Conservation (phyloP, 176 grass and related monocot species). For the Microstegium vimineum region DNA sequence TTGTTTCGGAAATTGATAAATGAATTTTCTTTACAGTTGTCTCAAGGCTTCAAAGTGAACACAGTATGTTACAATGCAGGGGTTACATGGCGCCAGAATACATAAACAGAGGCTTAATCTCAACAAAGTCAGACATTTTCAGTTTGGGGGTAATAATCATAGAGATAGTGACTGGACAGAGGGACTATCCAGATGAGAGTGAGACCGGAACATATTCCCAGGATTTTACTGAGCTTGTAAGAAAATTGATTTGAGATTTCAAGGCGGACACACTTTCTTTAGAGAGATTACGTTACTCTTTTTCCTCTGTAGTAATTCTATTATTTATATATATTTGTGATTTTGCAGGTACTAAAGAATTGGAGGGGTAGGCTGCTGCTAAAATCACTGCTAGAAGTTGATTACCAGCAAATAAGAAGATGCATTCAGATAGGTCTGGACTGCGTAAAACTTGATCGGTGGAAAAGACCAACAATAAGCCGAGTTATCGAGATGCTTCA, state of each 20-base stretch:
- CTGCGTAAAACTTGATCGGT: background rate
- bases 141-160: conserved; percentile 2
- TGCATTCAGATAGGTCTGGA: background rate
- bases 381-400: background rate
- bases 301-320: background rate
- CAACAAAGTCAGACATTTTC: background rate
- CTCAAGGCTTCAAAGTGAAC: background rate
- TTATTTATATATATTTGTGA: background rate
- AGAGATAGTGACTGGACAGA: background rate
- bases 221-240: background rate
- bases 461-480: background rate
- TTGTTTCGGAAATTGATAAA: background rate
- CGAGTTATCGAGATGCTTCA: background rate
- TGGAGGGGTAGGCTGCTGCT: background rate
- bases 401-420: background rate
- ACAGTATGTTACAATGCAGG: background rate
- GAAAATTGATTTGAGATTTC: background rate
- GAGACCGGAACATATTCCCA: background rate
- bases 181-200: background rate
- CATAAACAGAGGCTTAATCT: background rate
- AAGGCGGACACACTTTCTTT: background rate
- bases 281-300: background rate
- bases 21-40: background rate
- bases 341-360: background rate
- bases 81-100: conserved; percentile 8